These are phyloP conservation scores for Cardiospermum halicacabum DNA, from an alignment of 345 rosid genomes.

Conservation along the genomic window DNA sequence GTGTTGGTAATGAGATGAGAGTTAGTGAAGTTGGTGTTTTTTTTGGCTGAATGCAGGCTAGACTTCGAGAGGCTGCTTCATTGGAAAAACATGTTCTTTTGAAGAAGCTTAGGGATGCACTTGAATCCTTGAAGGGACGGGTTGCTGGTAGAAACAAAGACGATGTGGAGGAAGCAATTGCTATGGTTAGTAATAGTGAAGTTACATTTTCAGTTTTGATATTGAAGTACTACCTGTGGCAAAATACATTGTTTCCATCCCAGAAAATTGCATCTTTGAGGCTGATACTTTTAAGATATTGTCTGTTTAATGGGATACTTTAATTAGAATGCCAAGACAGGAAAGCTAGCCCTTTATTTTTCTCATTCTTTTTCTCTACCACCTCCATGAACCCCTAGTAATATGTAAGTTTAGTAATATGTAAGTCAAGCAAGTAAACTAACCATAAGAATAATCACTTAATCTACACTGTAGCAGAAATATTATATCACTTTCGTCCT, in stretches of 20 bases:
- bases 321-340: neutral
- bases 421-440: neutral
- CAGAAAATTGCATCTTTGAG: neutral
- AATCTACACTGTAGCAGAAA: neutral
- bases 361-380: neutral
- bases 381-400: neutral
- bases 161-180: constrained; percentile 90
- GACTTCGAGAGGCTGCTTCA: constrained; percentile 84
- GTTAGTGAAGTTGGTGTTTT: neutral
- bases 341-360: neutral
- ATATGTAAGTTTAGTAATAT: too few relatives aligned
- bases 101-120: constrained; percentile 94
- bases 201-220: constrained; percentile 2
- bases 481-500: neutral
- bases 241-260: neutral
- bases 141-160: constrained; percentile 94
- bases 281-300: neutral
- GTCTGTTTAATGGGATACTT: neutral
- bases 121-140: constrained; percentile 83
- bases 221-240: neutral
- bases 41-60: constrained; percentile 57
- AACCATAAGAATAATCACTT: neutral
- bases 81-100: constrained; percentile 95
- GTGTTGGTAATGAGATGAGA: neutral
- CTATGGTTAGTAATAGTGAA: constrained; percentile 59